Evolutionary conservation across 1,284 basidiomycete species (phyloP).

Genomic region (Fomitopsis betulina): DNA sequence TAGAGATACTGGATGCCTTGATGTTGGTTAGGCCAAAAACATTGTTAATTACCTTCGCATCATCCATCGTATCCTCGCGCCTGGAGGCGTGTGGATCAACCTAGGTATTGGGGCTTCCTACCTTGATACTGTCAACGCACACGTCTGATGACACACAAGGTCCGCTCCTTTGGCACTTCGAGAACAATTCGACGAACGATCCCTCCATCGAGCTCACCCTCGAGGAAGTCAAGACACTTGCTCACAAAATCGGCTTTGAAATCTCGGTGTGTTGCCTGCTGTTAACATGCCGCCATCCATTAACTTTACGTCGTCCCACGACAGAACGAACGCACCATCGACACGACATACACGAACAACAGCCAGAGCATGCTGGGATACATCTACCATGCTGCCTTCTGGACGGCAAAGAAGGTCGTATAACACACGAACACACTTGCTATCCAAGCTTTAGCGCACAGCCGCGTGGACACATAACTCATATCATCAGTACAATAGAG

Average conservation of each 20-base stretch:
- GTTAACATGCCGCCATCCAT: neutral
- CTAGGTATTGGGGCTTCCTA: constrained; percentile 37
- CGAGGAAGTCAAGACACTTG: constrained; percentile 82
- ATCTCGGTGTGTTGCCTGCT: constrained; percentile 30
- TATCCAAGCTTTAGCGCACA: neutral
- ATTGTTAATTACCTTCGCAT: constrained; percentile 86
- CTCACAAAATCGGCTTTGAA: constrained; percentile 77
- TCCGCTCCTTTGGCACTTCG: constrained; percentile 95
- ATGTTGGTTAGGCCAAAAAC: constrained; percentile 71
- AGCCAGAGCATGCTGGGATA: constrained; percentile 84
- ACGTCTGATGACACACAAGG: constrained; percentile 38
- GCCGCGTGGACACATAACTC: too few species aligned
- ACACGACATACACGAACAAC: constrained; percentile 87
- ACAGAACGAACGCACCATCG: constrained; percentile 77
- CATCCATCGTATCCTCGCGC: constrained; percentile 75
- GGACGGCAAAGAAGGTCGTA: constrained; percentile 70
- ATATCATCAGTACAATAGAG: too few species aligned
- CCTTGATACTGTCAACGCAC: too few species aligned
- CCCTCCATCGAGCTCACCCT: constrained; percentile 86
- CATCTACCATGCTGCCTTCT: constrained; percentile 81
- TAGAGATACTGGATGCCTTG: neutral
- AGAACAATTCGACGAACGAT: constrained; percentile 79
- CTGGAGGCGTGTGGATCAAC: constrained; percentile 91
- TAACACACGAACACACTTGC: neutral
- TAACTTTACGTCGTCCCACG: too few species aligned